Evolutionary conservation across 1,284 basidiomycete genomes (phyloP), one percentile per base, ranked within the genome.

Genomic region (Puccinia brachypodii): DNA sequence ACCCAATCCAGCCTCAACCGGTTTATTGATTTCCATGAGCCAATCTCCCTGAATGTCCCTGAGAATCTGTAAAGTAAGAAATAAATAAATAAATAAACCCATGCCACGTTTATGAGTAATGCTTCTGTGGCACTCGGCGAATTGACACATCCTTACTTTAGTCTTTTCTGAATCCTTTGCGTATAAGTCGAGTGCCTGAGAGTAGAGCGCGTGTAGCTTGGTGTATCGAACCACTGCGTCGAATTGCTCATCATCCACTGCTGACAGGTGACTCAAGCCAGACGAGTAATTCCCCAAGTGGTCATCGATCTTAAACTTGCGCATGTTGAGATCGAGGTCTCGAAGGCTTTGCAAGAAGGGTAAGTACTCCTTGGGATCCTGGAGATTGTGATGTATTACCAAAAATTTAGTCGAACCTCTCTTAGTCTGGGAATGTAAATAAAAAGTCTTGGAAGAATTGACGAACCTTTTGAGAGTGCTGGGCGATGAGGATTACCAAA

Each of bases 361-460:
- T 0, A 99, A 90, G 86, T 99, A 99, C 87, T 99, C 97, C 84
- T 96, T 91, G 8, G 97, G 97, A 87, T 99, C 96, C 93, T 97
- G 85, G 42, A 33, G 31, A 25, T 1, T 56, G 42, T 31, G 42
- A 60, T 36, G 14, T 58, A 25, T 3, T 2, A 33, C 28, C 28
- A 36, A 36, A 36, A 36, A 62, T 16, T 28, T 33, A 31, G 19
- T 38, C 22, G 28, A 31, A 6, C 25, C 0, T 36, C 1, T 50
- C 22, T n/a, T 50, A 13, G 66, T 68, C 25, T 80, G 71, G 13
- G 44, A 22, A 60, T 71, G 33, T 44, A 40, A 66, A 68, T 50
- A 25, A 66, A 44, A 53, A n/a, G 19, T 16, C 14, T 16, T 22
- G 83, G 36, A 56, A 31, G n/a, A 31, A 58, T 28, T 14, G 16